Conservation (phyloP, 2,329 filamentous ascomycete species). For the Diplocarpon rosae region DNA sequence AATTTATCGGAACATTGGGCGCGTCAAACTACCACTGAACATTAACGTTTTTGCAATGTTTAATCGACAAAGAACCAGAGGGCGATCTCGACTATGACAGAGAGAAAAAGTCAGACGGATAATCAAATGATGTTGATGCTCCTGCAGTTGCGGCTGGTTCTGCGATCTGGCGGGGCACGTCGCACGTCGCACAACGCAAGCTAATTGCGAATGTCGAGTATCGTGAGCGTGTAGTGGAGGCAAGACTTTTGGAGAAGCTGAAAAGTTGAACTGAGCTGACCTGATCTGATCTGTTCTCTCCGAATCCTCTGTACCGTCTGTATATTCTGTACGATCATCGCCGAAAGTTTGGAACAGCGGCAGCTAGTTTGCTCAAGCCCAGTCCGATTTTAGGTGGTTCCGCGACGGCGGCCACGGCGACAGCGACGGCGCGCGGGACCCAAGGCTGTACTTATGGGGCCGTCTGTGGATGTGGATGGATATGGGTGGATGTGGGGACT, state of each 20-base stretch:
- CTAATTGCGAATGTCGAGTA: slow-evolving; percentile 2
- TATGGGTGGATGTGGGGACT: too few species aligned
- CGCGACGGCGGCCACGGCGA: too few species aligned
- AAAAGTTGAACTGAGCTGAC: slow-evolving; percentile 1
- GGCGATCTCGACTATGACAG: slow-evolving; percentile 17
- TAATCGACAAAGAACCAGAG: slow-evolving; percentile 16
- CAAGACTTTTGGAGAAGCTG: neutral
- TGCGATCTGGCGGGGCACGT: neutral
- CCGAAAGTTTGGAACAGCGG: too few species aligned
- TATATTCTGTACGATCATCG: too few species aligned
- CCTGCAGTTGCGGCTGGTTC: neutral
- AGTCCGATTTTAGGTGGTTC: too few species aligned
- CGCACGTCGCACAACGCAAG: slow-evolving; percentile 2
- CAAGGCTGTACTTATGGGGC: too few species aligned
- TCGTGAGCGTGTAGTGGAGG: neutral
- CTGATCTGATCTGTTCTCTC: too few species aligned
- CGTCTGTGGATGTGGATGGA: too few species aligned
- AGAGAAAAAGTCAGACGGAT: slow-evolving; percentile 2
- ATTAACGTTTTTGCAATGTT: slow-evolving; percentile 5
- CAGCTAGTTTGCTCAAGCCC: too few species aligned
- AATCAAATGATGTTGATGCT: neutral
- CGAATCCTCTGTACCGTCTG: too few species aligned
- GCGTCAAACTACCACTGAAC: neutral
- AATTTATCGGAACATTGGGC: neutral
- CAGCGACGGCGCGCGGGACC: too few species aligned